Conservation (phyloP, 2,329 filamentous ascomycete species). For the Fusarium aywerte region DNA sequence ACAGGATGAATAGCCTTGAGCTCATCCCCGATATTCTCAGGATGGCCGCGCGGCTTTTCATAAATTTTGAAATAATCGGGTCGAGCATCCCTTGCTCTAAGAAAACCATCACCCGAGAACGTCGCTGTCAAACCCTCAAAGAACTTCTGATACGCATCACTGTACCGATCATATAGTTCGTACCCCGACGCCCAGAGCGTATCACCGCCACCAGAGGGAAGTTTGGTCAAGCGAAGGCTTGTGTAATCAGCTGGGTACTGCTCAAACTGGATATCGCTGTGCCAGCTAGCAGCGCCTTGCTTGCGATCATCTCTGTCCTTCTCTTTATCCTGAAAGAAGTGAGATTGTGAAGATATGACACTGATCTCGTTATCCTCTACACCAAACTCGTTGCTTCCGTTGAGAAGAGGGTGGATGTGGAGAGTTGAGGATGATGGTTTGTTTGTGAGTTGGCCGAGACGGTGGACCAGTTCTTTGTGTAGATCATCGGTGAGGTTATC, state of each 20-base stretch:
- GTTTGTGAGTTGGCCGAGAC: slow-evolving; percentile 68
- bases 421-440: slow-evolving; percentile 67
- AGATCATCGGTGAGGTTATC: slow-evolving; percentile 66
- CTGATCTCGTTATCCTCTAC: slow-evolving; percentile 65
- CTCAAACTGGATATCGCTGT: slow-evolving; percentile 68
- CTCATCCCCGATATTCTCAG: slow-evolving; percentile 59
- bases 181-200: slow-evolving; percentile 71
- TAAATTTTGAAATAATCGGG: slow-evolving; percentile 50
- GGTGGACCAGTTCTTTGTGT: slow-evolving; percentile 68
- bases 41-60: slow-evolving; percentile 49
- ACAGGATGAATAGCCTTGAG: slow-evolving; percentile 65
- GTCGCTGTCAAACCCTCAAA: slow-evolving; percentile 63
- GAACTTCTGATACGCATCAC: slow-evolving; percentile 61
- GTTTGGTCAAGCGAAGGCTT: slow-evolving; percentile 61
- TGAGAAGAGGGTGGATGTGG: slow-evolving; percentile 69
- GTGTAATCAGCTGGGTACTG: slow-evolving; percentile 67
- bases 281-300: slow-evolving; percentile 53
- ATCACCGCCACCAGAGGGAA: slow-evolving; percentile 66
- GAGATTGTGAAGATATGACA: slow-evolving; percentile 62
- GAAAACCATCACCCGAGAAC: slow-evolving; percentile 46
- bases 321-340: background rate
- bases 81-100: slow-evolving; percentile 38
- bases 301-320: slow-evolving; percentile 44
- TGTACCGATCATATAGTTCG: slow-evolving; percentile 67
- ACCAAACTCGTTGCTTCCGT: slow-evolving; percentile 63